Evolutionary conservation across 768 basidiomycete genomes (phyloP).

Genomic region (Phaeotremella fagi): DNA sequence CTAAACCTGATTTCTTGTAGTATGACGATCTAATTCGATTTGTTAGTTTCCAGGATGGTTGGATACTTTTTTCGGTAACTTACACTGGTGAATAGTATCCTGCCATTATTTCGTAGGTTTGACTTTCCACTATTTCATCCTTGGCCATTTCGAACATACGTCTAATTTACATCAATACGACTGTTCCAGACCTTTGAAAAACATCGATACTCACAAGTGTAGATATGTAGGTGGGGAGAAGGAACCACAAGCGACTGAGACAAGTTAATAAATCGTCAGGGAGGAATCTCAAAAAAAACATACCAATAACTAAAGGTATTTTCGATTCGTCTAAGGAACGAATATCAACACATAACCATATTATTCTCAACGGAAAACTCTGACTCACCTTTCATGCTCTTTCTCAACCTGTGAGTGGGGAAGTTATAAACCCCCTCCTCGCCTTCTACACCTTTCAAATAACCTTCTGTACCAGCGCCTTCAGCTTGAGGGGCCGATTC

Average conservation of each 20-base stretch:
- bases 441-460: constrained; percentile 29
- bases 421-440: constrained; percentile 48
- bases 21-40: constrained; percentile 48
- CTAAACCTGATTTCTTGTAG: constrained; percentile 93
- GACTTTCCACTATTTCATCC: constrained; percentile 80
- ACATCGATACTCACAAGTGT: constrained; percentile 56
- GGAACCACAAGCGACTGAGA: constrained; percentile 84
- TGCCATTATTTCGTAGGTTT: constrained; percentile 90
- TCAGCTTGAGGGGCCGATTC: constrained; percentile 40
- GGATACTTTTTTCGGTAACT: too few relatives aligned
- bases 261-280: neutral
- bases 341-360: neutral
- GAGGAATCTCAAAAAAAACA: constrained; percentile 1
- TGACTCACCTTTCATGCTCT: constrained; percentile 47
- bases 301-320: constrained; percentile 73
- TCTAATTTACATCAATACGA: too few relatives aligned
- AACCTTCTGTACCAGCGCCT: constrained; percentile 38
- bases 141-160: constrained; percentile 99
- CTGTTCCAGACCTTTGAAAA: neutral
- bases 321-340: constrained; percentile 36
- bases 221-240: constrained; percentile 98
- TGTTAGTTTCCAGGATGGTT: too few relatives aligned
- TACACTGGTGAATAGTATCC: constrained; percentile 91
- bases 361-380: too few relatives aligned
- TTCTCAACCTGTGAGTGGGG: constrained; percentile 46